Evolutionary conservation across 164 flowering plant species (phyloP).

Genomic region (Tinospora cordifolia): DNA sequence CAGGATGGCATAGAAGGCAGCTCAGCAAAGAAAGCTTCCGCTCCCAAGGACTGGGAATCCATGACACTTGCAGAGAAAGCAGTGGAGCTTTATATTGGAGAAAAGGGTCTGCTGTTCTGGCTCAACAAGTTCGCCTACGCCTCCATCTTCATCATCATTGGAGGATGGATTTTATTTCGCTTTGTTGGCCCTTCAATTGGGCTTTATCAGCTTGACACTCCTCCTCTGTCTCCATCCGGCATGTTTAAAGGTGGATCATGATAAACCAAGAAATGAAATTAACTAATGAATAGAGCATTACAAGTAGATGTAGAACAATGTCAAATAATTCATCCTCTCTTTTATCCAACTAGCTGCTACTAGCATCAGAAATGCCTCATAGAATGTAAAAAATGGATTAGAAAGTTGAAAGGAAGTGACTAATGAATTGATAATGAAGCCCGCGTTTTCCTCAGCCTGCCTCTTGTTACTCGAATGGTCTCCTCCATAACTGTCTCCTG

Average conservation of each 20-base stretch:
- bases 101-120: slow-evolving; percentile 79
- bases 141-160: slow-evolving; percentile 51
- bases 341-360: background rate
- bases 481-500: slow-evolving; percentile 59
- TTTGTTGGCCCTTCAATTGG: slow-evolving; percentile 77
- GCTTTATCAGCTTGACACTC: slow-evolving; percentile 65
- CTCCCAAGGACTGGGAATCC: slow-evolving; percentile 66
- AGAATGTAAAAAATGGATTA: background rate
- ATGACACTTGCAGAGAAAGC: slow-evolving; percentile 74
- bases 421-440: slow-evolving; percentile 13
- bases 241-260: slow-evolving; percentile 28
- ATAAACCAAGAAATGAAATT: slow-evolving; percentile 1
- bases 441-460: slow-evolving; percentile 49
- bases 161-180: slow-evolving; percentile 75
- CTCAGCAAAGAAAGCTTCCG: background rate
- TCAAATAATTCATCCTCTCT: background rate
- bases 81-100: slow-evolving; percentile 65
- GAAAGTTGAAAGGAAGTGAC: no score
- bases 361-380: background rate
- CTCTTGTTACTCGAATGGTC: slow-evolving; percentile 47
- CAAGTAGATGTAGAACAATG: background rate
- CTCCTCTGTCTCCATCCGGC: slow-evolving; percentile 50
- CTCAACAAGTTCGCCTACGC: slow-evolving; percentile 94
- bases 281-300: background rate
- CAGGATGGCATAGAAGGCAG: slow-evolving; percentile 13